Evolutionary conservation across 192 early-diverging fungal genomes (phyloP), one percentile per base, ranked within the genome.

Genomic region (Backusella luteola): DNA sequence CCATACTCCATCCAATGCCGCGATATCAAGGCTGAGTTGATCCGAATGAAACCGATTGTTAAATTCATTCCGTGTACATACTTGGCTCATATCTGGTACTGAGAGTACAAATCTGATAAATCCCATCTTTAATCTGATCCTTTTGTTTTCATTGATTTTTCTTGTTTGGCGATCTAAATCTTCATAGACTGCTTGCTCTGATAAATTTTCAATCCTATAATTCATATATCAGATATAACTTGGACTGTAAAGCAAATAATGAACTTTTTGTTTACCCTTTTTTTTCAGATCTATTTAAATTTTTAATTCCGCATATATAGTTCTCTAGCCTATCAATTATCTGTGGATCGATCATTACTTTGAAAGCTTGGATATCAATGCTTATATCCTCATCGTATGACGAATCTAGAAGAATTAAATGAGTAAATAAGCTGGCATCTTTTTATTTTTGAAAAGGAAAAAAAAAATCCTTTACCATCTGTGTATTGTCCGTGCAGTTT

Each of bases 291-390:
- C 12, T 80, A 26, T 52, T 68, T 63, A 69, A 67, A 38, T 23
- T 34, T 73, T 35, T 34, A 11, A 89, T 36, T 26, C 73, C 77
- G 53, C 79, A 14, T 23, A 86, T 52, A 53, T 78, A 83, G 23
- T 79, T 80, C 66, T 86, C 85, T 42, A 89, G 59, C 63, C 88
- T 38, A 59, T 85, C 77, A 2, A 84, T 69, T 32, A 85, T 84
- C 66, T 79, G 70, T 1, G 86, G 66, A 71, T 89, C 85, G 19
- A 89, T 11, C 23, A 81, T 75, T 8, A 87, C 19, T 26, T 84
- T 84, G 6, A 87, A 49, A 14, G 88, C 83, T 46, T 87, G 83
- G 1, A 87, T 79, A 3, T 88, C 85, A 11, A 87, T 73, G 12
- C 52, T 56, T 3, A 85, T 77, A 69, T 89, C 85, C 3, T 77